phyloP scores from a whole-genome alignment of 2,329 filamentous ascomycete genomes.

The Ceratocystis destructans region DNA sequence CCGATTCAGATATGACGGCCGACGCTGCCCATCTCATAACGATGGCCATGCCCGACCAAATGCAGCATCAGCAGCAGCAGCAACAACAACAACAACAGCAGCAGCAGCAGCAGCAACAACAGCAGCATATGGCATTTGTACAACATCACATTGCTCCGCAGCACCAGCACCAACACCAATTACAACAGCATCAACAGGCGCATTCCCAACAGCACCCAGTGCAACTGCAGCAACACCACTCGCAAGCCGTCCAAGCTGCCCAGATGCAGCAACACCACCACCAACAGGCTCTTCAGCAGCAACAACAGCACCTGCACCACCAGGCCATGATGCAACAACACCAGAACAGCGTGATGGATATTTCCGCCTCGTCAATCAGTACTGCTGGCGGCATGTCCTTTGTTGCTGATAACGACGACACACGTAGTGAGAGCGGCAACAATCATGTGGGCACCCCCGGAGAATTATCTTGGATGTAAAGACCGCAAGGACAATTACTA shows the following conservation, averaged over 20 bases:
- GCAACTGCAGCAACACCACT: slow-evolving; percentile 8
- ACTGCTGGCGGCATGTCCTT: slow-evolving; percentile 12
- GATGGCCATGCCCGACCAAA: slow-evolving; percentile 16
- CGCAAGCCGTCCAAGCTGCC: slow-evolving; percentile 7
- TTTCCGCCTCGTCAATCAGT: slow-evolving; percentile 10
- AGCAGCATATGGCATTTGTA: slow-evolving; percentile 11
- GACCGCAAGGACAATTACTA: too few species aligned
- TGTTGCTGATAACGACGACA: slow-evolving; percentile 13
- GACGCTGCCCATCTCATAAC: slow-evolving; percentile 15
- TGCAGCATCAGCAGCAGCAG: slow-evolving; percentile 13
- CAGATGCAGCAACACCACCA: slow-evolving; percentile 15
- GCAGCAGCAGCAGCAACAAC: slow-evolving; percentile 1
- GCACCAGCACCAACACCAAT: slow-evolving; percentile 22
- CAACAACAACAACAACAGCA: slow-evolving; percentile 11
- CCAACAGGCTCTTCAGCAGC: slow-evolving; percentile 9
- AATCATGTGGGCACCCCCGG: slow-evolving; percentile 24
- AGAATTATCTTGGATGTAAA: too few species aligned
- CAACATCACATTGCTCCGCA: slow-evolving; percentile 13
- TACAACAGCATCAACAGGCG: slow-evolving; percentile 23
- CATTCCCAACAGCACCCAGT: slow-evolving; percentile 13
- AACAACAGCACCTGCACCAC: slow-evolving; percentile 24
- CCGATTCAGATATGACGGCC: slow-evolving; percentile 14
- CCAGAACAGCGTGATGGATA: slow-evolving; percentile 27
- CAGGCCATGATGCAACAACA: slow-evolving; percentile 34
- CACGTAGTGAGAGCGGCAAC: slow-evolving; percentile 12